Conservation (phyloP, 768 basidiomycete species). For the Psilocybe tampanensis region DNA sequence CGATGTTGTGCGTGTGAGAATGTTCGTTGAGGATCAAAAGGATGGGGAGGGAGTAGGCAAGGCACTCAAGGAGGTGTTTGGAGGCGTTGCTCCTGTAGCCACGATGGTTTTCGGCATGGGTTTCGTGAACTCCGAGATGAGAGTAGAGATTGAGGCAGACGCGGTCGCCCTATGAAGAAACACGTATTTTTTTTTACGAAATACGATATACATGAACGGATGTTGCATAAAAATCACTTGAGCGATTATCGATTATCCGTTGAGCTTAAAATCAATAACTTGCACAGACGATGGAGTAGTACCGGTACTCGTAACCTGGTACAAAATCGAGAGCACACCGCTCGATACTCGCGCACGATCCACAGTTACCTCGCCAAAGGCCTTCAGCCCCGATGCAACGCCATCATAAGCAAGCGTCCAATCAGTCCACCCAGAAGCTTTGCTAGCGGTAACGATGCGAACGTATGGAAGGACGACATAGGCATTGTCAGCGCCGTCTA, state of each 20-base stretch:
- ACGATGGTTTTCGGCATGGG: constrained; percentile 53
- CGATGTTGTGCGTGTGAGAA: constrained; percentile 49
- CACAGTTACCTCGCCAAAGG: constrained; percentile 48
- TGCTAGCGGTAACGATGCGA: constrained; percentile 46
- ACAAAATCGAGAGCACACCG: constrained; percentile 43
- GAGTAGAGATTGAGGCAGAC: constrained; percentile 58
- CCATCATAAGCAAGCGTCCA: constrained; percentile 49
- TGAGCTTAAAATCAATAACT: constrained; percentile 43
- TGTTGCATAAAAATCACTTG: too few species aligned
- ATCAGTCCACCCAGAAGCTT: constrained; percentile 45
- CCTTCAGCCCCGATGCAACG: constrained; percentile 38
- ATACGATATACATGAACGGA: too few species aligned
- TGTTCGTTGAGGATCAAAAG: constrained; percentile 47
- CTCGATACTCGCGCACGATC: constrained; percentile 40
- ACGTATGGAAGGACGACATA: constrained; percentile 47
- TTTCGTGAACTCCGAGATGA: constrained; percentile 51
- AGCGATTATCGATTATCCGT: too few species aligned
- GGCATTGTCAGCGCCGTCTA: constrained; percentile 43
- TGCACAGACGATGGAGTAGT: constrained; percentile 44
- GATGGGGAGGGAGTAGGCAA: constrained; percentile 39
- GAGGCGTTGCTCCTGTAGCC: constrained; percentile 46
- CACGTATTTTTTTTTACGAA: too few species aligned
- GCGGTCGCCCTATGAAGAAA: constrained; percentile 35
- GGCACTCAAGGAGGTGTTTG: constrained; percentile 46
- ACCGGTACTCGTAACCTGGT: constrained; percentile 43